These are phyloP conservation scores for Shiraia bambusicola DNA, from an alignment of 2,329 filamentous ascomycete species.

Conservation along the genomic window DNA sequence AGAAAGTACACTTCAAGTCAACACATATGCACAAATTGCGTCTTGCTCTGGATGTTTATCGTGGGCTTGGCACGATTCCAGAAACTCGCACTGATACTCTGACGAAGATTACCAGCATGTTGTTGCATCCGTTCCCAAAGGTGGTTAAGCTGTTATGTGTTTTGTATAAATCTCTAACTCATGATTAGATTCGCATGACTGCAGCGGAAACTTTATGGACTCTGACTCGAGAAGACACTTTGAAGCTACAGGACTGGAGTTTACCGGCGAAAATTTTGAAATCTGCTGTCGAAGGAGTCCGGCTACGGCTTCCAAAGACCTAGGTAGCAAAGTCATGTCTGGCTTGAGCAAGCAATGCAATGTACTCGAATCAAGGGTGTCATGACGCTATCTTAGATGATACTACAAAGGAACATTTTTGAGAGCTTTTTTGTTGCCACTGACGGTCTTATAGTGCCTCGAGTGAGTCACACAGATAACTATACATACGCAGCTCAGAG, in stretches of 20 bases:
- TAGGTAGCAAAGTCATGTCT: no score
- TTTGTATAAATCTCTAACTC: constrained; percentile 3
- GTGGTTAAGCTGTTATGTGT: constrained; percentile 46
- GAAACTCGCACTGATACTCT: constrained; percentile 58
- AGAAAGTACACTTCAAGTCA: constrained; percentile 80
- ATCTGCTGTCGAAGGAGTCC: constrained; percentile 29
- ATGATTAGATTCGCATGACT: constrained; percentile 32
- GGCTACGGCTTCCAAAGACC: neutral
- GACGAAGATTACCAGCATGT: constrained; percentile 69
- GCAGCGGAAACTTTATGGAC: constrained; percentile 48
- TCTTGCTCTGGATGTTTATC: constrained; percentile 78
- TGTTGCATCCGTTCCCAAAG: constrained; percentile 80
- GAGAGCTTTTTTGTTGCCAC: no score
- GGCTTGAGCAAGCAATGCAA: no score
- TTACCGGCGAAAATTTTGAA: constrained; percentile 37
- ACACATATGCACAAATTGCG: constrained; percentile 79
- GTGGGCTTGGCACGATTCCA: constrained; percentile 61
- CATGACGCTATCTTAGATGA: no score
- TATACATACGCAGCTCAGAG: no score
- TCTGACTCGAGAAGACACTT: constrained; percentile 36
- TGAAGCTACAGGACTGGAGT: constrained; percentile 43
- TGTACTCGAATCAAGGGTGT: no score
- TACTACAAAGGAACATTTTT: no score
- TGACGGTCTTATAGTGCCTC: no score
- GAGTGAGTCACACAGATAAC: no score